These are phyloP conservation scores for Solanum tarapatanum DNA, from an alignment of 257 asterid species.

Conservation along the genomic window DNA sequence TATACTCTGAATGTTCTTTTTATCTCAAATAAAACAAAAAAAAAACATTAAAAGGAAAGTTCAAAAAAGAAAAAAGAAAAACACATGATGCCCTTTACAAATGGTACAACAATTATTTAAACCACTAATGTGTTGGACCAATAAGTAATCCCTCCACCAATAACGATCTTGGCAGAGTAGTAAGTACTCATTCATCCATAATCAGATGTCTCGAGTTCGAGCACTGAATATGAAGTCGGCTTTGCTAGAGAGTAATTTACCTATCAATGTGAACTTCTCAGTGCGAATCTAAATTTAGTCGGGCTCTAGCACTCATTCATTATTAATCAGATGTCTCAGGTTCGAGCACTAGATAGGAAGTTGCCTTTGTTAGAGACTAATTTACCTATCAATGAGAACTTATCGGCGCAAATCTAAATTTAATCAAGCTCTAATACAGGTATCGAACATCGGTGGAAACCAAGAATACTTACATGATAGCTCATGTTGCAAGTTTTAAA, in stretches of 20 bases:
- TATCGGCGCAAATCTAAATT: not conserved
- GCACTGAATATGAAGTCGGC: not conserved
- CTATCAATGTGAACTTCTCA: not conserved
- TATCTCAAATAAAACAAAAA: not conserved
- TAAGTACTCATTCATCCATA: not conserved
- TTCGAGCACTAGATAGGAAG: not conserved
- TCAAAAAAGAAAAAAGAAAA: not conserved
- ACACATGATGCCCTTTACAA: not conserved
- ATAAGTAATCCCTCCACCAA: not conserved
- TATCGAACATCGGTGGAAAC: rapidly evolving
- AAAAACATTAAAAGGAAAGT: not conserved
- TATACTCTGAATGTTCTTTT: not conserved
- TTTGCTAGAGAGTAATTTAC: too few species aligned
- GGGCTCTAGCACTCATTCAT: not conserved
- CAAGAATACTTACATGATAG: not conserved
- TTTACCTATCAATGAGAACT: not conserved
- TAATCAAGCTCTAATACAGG: not conserved
- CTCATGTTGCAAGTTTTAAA: not conserved
- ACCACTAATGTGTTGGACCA: not conserved
- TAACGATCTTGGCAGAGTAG: rapidly evolving
- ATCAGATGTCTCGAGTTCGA: not conserved
- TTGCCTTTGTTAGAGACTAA: not conserved
- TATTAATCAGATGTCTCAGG: not conserved
- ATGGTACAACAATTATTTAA: not conserved
- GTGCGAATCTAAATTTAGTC: not conserved